Conservation (phyloP, 768 basidiomycete species). For the Gautieria morchelliformis region DNA sequence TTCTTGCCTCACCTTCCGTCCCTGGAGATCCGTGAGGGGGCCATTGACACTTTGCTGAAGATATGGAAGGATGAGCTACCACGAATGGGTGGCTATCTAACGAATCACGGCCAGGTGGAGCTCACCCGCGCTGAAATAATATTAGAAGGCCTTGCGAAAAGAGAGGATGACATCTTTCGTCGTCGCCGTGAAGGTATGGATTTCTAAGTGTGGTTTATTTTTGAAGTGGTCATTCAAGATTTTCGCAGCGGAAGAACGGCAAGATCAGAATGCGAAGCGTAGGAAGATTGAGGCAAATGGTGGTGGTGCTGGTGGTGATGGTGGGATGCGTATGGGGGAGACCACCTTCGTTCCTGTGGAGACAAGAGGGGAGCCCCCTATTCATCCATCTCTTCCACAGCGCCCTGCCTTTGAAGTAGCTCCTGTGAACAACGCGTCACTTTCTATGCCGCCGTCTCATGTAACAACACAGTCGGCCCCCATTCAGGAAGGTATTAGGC, state of each 20-base stretch:
- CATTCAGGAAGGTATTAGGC: constrained; percentile 16
- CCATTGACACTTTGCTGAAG: constrained; percentile 90
- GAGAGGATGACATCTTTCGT: constrained; percentile 94
- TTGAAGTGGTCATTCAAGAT: neutral
- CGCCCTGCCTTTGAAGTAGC: constrained; percentile 62
- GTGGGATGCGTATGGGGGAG: constrained; percentile 2
- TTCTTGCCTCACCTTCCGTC: constrained; percentile 97
- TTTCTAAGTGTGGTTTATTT: constrained; percentile 12
- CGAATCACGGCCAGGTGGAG: constrained; percentile 85
- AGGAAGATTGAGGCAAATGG: constrained; percentile 51
- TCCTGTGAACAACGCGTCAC: constrained; percentile 32
- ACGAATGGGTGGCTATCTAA: constrained; percentile 95
- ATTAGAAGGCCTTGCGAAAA: constrained; percentile 85
- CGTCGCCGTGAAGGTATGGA: constrained; percentile 82
- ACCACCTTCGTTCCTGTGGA: constrained; percentile 12
- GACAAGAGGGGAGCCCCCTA: constrained; percentile 16
- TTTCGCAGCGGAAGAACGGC: constrained; percentile 78
- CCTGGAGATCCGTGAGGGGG: constrained; percentile 98
- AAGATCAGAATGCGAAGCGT: constrained; percentile 84
- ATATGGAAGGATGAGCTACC: constrained; percentile 94
- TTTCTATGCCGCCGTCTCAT: neutral
- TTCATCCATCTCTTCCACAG: constrained; percentile 54
- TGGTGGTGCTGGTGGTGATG: neutral
- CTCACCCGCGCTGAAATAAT: constrained; percentile 85
- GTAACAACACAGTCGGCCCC: neutral